Evolutionary conservation across 106 monocot genomes (phyloP).

Genomic region (Dendrobium huoshanense): DNA sequence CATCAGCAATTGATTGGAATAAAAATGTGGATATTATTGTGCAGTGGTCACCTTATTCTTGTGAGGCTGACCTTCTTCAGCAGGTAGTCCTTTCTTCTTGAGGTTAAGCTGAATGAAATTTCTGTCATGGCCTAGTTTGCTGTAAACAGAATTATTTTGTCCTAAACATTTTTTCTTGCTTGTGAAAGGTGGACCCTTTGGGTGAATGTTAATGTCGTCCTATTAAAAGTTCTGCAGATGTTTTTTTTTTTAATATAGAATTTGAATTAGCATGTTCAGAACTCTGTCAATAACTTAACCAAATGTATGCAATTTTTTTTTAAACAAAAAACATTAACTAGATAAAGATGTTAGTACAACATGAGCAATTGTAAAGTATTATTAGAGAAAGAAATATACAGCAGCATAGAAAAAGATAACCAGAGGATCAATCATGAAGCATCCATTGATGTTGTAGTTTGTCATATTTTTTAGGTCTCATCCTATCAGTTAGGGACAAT

Average conservation of each 20-base stretch:
- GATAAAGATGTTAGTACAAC: no score
- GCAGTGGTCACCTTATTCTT: slow-evolving; percentile 83
- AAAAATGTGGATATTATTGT: slow-evolving; percentile 64
- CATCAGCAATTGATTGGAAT: slow-evolving; percentile 54
- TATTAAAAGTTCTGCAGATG: background rate
- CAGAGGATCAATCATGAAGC: no score
- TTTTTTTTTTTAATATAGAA: background rate
- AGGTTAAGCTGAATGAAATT: background rate
- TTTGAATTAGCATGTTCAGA: background rate
- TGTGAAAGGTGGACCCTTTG: background rate
- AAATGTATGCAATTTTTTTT: background rate
- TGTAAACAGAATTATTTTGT: background rate
- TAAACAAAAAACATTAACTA: background rate
- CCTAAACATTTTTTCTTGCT: background rate
- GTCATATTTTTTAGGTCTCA: no score
- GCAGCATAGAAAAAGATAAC: no score
- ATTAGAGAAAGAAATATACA: no score
- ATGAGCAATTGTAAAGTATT: no score
- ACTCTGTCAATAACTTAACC: background rate
- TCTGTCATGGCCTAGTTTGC: background rate
- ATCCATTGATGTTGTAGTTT: no score
- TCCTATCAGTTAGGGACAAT: no score
- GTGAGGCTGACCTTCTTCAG: slow-evolving; percentile 64
- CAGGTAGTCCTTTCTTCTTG: slow-evolving; percentile 37
- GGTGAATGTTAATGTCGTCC: background rate